A percentile compares a stretch with the other conserved stretches of the same genome.
Evolutionary conservation across 108 stramenopile genomes (phyloP).

Genomic region (Nitzschia putrida): DNA sequence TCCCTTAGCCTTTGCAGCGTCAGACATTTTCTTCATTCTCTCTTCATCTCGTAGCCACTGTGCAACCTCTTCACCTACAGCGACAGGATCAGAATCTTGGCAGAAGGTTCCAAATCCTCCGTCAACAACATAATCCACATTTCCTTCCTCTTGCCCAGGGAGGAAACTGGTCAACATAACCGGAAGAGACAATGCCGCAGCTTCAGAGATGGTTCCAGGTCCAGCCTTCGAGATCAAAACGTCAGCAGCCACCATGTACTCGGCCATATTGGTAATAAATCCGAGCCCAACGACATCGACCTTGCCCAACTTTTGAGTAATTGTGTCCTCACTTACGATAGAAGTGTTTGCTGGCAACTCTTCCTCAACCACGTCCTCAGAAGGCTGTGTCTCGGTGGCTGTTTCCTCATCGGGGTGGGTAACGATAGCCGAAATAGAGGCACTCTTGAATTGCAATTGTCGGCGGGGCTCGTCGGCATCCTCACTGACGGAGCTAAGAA

Average conservation of each 20-base stretch:
- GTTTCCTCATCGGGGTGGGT: not conserved
- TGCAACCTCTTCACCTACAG: slow-evolving; percentile 73
- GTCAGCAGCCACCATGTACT: slow-evolving; percentile 96
- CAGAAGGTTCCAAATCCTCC: slow-evolving; percentile 76
- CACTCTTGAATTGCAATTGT: not conserved
- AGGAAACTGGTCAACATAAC: slow-evolving; percentile 90
- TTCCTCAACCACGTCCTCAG: not conserved
- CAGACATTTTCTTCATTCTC: slow-evolving; percentile 59
- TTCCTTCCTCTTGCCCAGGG: slow-evolving; percentile 90
- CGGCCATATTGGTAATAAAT: slow-evolving; percentile 94
- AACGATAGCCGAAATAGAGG: not conserved
- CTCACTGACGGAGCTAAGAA: not conserved
- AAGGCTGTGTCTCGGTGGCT: not conserved
- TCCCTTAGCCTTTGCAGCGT: slow-evolving; percentile 63
- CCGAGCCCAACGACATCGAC: slow-evolving; percentile 79
- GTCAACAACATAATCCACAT: slow-evolving; percentile 83
- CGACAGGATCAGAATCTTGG: slow-evolving; percentile 69
- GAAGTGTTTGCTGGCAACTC: not conserved
- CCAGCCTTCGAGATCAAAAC: slow-evolving; percentile 94
- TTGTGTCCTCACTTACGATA: slow-evolving; percentile 1
- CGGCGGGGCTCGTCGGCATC: not conserved
- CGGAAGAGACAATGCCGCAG: slow-evolving; percentile 90
- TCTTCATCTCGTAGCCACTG: slow-evolving; percentile 65
- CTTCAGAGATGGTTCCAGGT: slow-evolving; percentile 98
- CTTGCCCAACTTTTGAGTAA: slow-evolving; percentile 38